phyloP scores from a whole-genome alignment of 306 rosid species.

The peach (Prunus persica) region DNA sequence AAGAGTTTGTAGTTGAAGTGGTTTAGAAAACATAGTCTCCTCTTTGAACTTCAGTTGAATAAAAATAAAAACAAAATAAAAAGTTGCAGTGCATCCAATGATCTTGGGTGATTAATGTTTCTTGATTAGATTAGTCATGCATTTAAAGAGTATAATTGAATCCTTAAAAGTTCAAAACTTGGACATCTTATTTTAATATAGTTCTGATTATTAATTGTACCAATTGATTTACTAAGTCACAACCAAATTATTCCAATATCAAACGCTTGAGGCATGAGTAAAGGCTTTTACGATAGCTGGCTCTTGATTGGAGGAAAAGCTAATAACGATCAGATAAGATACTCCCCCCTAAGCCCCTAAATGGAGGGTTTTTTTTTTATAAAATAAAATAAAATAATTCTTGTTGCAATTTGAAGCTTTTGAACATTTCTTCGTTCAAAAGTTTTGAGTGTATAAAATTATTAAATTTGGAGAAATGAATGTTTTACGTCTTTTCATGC shows the following conservation, averaged over 20 bases:
- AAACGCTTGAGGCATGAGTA: background rate
- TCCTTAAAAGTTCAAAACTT: background rate
- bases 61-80: too few relatives aligned
- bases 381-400: too few relatives aligned
- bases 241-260: background rate
- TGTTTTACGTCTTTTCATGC: conserved; percentile 34
- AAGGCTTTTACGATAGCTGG: background rate
- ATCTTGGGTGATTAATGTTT: background rate
- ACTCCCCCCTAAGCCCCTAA: background rate
- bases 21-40: too few relatives aligned
- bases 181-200: background rate
- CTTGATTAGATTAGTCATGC: background rate
- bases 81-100: background rate
- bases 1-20: too few relatives aligned
- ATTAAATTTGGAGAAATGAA: background rate
- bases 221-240: background rate
- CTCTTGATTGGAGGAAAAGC: conserved; percentile 6
- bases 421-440: background rate
- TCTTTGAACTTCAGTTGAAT: too few relatives aligned
- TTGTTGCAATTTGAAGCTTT: conserved; percentile 14
- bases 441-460: background rate
- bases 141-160: background rate
- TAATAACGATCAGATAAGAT: background rate
- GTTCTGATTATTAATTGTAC: background rate
- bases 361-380: background rate